Conservation (phyloP, 23 red algal species). For the Cyanidium caldarium region DNA sequence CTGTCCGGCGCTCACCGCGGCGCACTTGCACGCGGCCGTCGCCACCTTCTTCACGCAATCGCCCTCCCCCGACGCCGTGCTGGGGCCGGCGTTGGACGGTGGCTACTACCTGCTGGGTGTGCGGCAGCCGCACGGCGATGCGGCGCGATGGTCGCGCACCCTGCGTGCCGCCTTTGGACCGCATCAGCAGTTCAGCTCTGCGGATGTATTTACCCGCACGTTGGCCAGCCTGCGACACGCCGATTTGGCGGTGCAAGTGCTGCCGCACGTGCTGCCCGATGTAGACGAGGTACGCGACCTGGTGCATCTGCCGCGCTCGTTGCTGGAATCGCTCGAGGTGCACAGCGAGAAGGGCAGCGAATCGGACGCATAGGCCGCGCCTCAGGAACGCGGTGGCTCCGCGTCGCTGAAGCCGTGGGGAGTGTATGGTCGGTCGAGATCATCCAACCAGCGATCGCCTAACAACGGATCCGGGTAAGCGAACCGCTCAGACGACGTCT, state of each 20-base stretch:
- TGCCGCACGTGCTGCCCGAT: neutral
- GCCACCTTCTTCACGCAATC: neutral
- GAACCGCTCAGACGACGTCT: no score
- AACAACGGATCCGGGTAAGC: no score
- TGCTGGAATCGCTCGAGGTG: no score
- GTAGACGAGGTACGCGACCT: neutral
- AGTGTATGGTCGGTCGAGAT: no score
- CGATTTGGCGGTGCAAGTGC: neutral
- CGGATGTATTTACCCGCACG: neutral
- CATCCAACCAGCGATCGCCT: no score
- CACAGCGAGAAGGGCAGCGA: no score
- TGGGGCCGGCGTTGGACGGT: constrained; percentile 73
- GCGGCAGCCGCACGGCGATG: neutral
- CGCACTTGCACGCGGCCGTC: constrained; percentile 31
- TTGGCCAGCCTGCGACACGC: neutral
- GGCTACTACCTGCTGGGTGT: constrained; percentile 88
- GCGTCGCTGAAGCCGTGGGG: no score
- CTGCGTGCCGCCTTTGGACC: neutral
- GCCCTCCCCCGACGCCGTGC: constrained; percentile 26
- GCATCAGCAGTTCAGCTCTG: neutral
- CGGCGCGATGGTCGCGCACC: neutral
- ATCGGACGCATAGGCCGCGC: no score
- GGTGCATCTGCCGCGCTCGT: neutral
- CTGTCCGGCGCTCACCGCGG: constrained; percentile 25
- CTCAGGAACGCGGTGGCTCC: no score